Conservation (phyloP, 2,329 filamentous ascomycete genomes). For the Endoconidiophora laricicola region DNA sequence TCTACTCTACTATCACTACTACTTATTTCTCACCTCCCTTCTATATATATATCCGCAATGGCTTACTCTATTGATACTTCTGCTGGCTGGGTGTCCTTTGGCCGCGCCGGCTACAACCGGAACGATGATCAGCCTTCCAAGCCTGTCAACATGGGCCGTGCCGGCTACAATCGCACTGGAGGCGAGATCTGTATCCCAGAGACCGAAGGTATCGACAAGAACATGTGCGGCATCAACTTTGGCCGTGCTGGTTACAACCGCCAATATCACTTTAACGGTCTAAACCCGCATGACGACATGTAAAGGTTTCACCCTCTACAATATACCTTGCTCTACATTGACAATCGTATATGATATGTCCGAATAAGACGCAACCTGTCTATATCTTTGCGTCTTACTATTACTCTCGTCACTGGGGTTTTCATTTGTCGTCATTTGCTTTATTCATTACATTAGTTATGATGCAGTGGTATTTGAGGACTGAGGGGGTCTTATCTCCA, state of each 20-base stretch:
- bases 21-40: neutral
- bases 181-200: slow-evolving; percentile 18
- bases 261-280: slow-evolving; percentile 18
- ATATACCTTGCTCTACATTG: no score
- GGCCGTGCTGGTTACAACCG: slow-evolving; percentile 34
- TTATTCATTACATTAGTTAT: neutral
- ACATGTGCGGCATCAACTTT: slow-evolving; percentile 19
- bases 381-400: no score
- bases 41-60: slow-evolving; percentile 11
- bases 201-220: neutral
- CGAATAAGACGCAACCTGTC: no score
- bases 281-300: neutral
- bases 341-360: no score
- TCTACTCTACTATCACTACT: neutral
- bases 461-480: neutral
- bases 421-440: no score
- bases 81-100: slow-evolving; percentile 19
- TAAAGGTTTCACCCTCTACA: neutral
- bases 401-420: no score
- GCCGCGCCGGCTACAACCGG: slow-evolving; percentile 28
- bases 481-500: neutral
- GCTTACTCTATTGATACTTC: slow-evolving; percentile 15
- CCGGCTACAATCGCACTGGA: slow-evolving; percentile 24
- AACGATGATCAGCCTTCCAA: slow-evolving; percentile 18
- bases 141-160: slow-evolving; percentile 21